These are phyloP conservation scores for Leersia perrieri DNA, from an alignment of 176 grass and related monocot genomes.

Conservation along the genomic window DNA sequence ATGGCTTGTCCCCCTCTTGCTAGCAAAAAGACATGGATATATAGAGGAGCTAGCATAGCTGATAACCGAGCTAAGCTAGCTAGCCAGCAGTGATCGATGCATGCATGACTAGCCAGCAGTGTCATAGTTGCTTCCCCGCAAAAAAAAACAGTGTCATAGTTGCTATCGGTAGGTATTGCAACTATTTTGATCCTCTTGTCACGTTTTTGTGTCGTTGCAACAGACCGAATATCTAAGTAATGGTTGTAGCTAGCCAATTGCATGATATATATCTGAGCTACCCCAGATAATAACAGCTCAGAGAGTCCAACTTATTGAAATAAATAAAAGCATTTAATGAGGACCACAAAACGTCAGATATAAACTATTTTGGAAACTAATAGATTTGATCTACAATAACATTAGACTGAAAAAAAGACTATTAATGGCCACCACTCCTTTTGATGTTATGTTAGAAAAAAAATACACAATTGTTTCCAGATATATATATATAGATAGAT, in stretches of 20 bases:
- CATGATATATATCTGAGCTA: not conserved
- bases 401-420: not conserved
- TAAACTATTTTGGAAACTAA: not conserved
- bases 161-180: too few relatives aligned
- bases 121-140: too few relatives aligned
- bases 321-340: not conserved
- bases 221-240: too few relatives aligned
- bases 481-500: too few relatives aligned
- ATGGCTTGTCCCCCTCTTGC: slow-evolving; percentile 29
- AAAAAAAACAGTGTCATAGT: too few relatives aligned
- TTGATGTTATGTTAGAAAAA: not conserved
- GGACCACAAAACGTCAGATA: not conserved
- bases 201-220: too few relatives aligned
- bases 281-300: not conserved
- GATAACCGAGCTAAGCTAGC: not conserved
- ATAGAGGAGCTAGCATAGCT: not conserved
- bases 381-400: not conserved
- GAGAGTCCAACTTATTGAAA: not conserved
- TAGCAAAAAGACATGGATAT: slow-evolving; percentile 35
- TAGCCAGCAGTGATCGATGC: not conserved
- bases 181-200: too few relatives aligned
- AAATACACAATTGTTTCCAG: too few relatives aligned
- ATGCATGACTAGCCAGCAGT: not conserved
- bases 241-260: not conserved
- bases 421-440: not conserved